Conservation (phyloP, 2,329 filamentous ascomycete genomes). For the Penicillium sp. region DNA sequence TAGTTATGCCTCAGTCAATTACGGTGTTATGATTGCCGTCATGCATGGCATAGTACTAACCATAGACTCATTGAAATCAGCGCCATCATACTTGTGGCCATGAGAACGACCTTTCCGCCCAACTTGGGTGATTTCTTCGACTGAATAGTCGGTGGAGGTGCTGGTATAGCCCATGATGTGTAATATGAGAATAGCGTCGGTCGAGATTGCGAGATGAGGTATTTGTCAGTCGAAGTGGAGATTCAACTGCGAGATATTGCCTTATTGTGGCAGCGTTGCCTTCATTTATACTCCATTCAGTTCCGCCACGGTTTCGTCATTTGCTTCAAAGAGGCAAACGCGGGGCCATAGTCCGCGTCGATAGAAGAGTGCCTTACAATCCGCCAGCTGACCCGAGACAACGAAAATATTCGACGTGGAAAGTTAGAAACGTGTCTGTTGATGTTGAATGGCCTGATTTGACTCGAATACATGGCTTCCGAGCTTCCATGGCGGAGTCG, state of each 20-base stretch:
- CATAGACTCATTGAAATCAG: conserved; percentile 5
- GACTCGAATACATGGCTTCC: background rate
- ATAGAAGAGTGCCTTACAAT: background rate
- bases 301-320: conserved; percentile 10
- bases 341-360: background rate
- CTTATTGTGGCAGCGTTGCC: background rate
- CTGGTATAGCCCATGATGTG: background rate
- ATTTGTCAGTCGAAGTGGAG: background rate
- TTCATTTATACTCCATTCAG: background rate
- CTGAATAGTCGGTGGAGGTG: background rate
- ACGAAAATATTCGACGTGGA: background rate
- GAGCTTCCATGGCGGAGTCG: background rate
- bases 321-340: background rate
- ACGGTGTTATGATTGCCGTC: background rate
- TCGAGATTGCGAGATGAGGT: background rate
- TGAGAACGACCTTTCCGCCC: conserved; percentile 4
- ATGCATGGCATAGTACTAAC: background rate
- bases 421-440: background rate
- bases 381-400: background rate
- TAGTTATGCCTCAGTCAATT: background rate
- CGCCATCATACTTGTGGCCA: conserved; percentile 6
- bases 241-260: background rate
- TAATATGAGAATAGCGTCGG: background rate
- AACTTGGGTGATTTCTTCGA: conserved; percentile 5
- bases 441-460: background rate